Base-by-base conservation (phyloP, 129 eudicot species). In the Ambrosia trifida region DNA sequence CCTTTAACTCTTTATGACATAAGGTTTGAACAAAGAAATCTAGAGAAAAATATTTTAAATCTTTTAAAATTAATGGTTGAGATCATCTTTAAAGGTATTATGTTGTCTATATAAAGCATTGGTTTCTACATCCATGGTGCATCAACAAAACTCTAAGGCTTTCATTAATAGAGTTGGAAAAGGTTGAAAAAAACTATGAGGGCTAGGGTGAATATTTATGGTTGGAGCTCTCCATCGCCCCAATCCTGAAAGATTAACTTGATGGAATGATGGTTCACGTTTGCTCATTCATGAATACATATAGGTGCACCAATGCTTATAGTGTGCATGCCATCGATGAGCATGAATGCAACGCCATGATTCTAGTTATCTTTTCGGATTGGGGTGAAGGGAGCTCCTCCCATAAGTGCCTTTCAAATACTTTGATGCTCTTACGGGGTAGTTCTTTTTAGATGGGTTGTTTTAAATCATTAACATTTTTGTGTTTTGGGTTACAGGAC, bases 371-470 rank as follows among this genome's bases (percentile, higher is more conserved):
- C 81, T 74, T 74, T 83, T 78, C 49, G 76, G 68, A 62, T 83
- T 83, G 88, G 88, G 83, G 81, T 83, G 88, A 83, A 83, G 82
- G 80, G 87, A 83, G 87, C 84, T 83, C 87, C 81, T 69, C 47
- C 2, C 72, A 13, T 78, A 43, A 78, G 20, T 43, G 58, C 9
- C 81, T 43, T 75, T 60, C 11, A 38, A 6, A 4, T 33, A 12
- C 2, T 17, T 3, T 59, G 62, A 45, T 38, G 5, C 30, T 43
- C 10, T 33, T 51, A 24, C 7, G 17, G 2, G 65, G 31, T 59
- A 7, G 3, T 4, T 4, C 28, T 0, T 24, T 28, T 28, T 28
- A 28, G 3, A 28, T 57, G 64, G 3, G 9, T 1, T 12, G 40
- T 58, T 58, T 1, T 4, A 0, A 28, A 30, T 30, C 38, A 11